Conservation (phyloP, 1,139 yeast species). For the Saccharomyces hybrid region DNA sequence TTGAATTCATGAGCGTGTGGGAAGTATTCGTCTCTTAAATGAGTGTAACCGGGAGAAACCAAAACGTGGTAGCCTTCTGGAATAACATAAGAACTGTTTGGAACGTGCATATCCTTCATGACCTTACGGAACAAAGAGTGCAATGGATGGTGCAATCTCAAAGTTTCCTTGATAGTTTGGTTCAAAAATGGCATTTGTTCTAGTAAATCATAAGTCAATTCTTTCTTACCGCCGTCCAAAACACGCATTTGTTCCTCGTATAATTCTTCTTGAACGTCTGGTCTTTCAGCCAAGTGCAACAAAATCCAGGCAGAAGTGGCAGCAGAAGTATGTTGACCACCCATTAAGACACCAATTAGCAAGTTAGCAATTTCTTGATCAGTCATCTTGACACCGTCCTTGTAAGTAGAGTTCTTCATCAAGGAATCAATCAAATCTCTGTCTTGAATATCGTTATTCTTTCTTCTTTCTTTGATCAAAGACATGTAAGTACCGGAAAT, state of each 20-base stretch:
- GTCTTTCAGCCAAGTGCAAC: slow-evolving; percentile 80
- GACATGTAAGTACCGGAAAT: slow-evolving; percentile 75
- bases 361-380: slow-evolving; percentile 92
- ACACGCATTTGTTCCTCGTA: slow-evolving; percentile 64
- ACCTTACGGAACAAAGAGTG: slow-evolving; percentile 95
- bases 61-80: slow-evolving; percentile 86
- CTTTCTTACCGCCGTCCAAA: slow-evolving; percentile 49
- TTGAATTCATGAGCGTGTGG: slow-evolving; percentile 62
- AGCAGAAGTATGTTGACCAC: slow-evolving; percentile 98
- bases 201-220: slow-evolving; percentile 71
- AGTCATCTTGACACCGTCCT: slow-evolving; percentile 89
- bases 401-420: slow-evolving; percentile 75
- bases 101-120: slow-evolving; percentile 66
- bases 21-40: slow-evolving; percentile 68
- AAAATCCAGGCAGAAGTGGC: slow-evolving; percentile 93
- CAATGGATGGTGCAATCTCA: slow-evolving; percentile 91
- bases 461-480: slow-evolving; percentile 67
- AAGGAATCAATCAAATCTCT: slow-evolving; percentile 87
- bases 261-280: slow-evolving; percentile 74
- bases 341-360: slow-evolving; percentile 94
- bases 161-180: slow-evolving; percentile 81
- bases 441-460: slow-evolving; percentile 63
- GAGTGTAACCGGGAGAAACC: slow-evolving; percentile 90
- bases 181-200: slow-evolving; percentile 75
- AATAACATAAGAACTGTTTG: slow-evolving; percentile 70